Conservation (phyloP, 495 filamentous ascomycete species). For the Xylaria acuta region DNA sequence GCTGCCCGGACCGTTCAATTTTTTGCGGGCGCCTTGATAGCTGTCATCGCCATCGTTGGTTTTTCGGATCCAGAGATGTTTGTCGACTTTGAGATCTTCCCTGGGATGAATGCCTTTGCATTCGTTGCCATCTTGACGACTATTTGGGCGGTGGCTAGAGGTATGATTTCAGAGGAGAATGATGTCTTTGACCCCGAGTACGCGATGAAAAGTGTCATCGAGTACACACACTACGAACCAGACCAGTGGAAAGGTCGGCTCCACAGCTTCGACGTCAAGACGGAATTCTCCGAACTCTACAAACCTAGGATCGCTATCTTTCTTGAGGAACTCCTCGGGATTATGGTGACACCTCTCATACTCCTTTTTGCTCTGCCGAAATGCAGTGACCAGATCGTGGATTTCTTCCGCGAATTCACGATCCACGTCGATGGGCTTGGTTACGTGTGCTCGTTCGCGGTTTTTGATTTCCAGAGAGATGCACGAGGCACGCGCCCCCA, state of each 20-base stretch:
- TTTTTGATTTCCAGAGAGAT: slow-evolving; percentile 96
- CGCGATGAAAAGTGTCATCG: slow-evolving; percentile 83
- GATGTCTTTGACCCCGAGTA: slow-evolving; percentile 91
- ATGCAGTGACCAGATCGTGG: slow-evolving; percentile 90
- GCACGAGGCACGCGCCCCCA: slow-evolving; percentile 59
- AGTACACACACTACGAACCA: slow-evolving; percentile 90
- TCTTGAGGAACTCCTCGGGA: slow-evolving; percentile 87
- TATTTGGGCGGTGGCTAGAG: slow-evolving; percentile 80
- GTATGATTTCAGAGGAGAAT: slow-evolving; percentile 83
- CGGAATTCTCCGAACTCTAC: slow-evolving; percentile 87
- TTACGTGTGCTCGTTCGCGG: slow-evolving; percentile 94
- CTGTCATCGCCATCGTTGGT: slow-evolving; percentile 79
- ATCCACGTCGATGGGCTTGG: slow-evolving; percentile 96
- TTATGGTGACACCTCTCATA: slow-evolving; percentile 89
- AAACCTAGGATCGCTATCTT: slow-evolving; percentile 90
- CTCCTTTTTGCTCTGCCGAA: slow-evolving; percentile 87
- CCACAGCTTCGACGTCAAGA: slow-evolving; percentile 82
- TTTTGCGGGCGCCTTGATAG: slow-evolving; percentile 80
- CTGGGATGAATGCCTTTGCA: slow-evolving; percentile 47
- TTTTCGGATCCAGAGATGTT: slow-evolving; percentile 90
- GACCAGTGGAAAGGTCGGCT: slow-evolving; percentile 85
- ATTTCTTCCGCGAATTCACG: slow-evolving; percentile 98
- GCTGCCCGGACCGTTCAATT: slow-evolving; percentile 84
- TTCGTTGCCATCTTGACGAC: slow-evolving; percentile 56
- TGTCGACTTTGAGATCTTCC: slow-evolving; percentile 88